phyloP scores from a whole-genome alignment of 148 eudicot species.

The Rhododendron vialii region DNA sequence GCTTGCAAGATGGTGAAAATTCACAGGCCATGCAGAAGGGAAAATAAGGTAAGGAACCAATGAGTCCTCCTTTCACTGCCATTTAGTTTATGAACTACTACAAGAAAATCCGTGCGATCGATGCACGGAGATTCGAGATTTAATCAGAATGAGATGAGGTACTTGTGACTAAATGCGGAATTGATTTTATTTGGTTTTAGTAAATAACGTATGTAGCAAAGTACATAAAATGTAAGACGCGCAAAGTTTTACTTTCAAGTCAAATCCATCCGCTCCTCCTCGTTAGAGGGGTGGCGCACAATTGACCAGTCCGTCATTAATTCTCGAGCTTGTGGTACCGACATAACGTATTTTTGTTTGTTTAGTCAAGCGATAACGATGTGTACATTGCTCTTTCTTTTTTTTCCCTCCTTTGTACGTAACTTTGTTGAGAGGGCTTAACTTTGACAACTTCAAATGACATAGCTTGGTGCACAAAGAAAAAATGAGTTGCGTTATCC shows the following conservation, averaged over 20 bases:
- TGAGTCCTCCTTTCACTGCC: not conserved
- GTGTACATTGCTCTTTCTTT: not conserved
- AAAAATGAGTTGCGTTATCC: not conserved
- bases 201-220: not conserved
- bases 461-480: not conserved
- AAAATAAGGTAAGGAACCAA: slow-evolving; percentile 18
- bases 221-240: not conserved
- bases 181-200: not conserved
- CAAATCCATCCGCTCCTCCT: not conserved
- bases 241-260: not conserved
- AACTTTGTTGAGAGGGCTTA: not conserved
- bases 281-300: not conserved
- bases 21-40: slow-evolving; percentile 2
- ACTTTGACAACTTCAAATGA: not conserved
- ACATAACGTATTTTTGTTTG: not conserved
- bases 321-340: not conserved
- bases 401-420: not conserved
- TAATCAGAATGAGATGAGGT: not conserved
- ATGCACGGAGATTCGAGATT: not conserved
- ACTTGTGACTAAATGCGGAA: not conserved
- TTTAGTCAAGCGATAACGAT: too few species aligned
- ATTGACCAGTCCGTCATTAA: not conserved
- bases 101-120: not conserved
- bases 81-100: not conserved
- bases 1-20: slow-evolving; percentile 1